phyloP scores from a whole-genome alignment of 169 alveolate species.

The Cryptosporidium sp. region DNA sequence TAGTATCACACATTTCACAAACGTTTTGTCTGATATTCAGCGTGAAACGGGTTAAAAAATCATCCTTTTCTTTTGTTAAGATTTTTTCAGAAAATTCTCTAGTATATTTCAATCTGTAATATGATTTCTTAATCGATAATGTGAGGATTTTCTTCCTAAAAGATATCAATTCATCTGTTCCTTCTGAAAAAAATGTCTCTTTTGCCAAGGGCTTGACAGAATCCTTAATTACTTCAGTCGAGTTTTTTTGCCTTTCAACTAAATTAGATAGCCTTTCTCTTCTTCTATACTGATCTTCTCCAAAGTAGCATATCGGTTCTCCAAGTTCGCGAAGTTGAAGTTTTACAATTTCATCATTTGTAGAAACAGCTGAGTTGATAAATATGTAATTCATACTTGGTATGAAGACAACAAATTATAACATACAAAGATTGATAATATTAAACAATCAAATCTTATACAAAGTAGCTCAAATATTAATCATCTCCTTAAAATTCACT shows the following conservation, averaged over 20 bases:
- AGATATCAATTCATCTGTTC: constrained; percentile 3
- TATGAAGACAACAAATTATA: neutral
- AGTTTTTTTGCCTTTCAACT: neutral
- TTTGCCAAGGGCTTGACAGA: neutral
- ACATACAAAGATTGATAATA: neutral
- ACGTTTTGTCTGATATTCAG: constrained; percentile 2
- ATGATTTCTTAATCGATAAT: constrained; percentile 35
- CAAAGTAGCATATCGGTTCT: constrained; percentile 68
- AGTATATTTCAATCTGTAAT: constrained; percentile 29
- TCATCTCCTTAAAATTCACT: neutral
- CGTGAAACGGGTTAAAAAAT: neutral
- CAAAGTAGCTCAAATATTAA: neutral
- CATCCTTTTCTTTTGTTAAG: neutral
- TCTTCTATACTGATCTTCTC: constrained; percentile 55
- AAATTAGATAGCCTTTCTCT: constrained; percentile 43
- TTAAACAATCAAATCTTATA: neutral
- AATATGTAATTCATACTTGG: neutral
- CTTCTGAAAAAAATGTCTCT: constrained; percentile 54
- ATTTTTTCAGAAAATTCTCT: constrained; percentile 7
- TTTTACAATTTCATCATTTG: constrained; percentile 57
- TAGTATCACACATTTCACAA: constrained; percentile 60
- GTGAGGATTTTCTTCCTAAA: constrained; percentile 36
- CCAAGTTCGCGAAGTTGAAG: constrained; percentile 62
- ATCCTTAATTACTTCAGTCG: neutral
- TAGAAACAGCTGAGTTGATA: constrained; percentile 27